phyloP scores from a whole-genome alignment of 139 green algal species.

The Limnomonas spitsbergensis region DNA sequence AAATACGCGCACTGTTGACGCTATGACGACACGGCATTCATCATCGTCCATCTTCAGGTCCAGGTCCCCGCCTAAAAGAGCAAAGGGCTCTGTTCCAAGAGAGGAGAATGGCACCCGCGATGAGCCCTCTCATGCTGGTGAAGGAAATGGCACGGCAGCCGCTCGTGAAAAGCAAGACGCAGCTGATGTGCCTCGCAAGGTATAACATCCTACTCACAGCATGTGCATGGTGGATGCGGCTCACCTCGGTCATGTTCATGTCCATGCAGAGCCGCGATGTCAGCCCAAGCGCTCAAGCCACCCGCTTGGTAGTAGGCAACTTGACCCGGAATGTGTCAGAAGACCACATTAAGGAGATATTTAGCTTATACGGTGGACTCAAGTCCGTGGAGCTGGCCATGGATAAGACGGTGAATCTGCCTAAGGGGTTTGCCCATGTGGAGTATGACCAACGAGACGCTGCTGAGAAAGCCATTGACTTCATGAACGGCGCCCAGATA shows the following conservation, averaged over 20 bases:
- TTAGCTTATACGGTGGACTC: conserved; percentile 68
- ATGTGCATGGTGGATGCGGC: no score
- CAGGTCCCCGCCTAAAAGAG: conserved; percentile 12
- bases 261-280: not conserved
- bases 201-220: no score
- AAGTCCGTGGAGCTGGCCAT: conserved; percentile 60
- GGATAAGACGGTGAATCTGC: conserved; percentile 67
- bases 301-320: conserved; percentile 62
- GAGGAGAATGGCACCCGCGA: no score
- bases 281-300: not conserved
- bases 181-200: no score
- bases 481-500: conserved; percentile 84
- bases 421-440: conserved; percentile 79
- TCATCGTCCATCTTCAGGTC: conserved; percentile 10
- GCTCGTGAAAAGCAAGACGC: no score
- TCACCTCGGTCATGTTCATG: no score
- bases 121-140: no score
- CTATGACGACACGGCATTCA: no score
- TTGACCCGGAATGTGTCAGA: conserved; percentile 81
- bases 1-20: no score
- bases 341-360: conserved; percentile 80
- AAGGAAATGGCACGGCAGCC: no score
- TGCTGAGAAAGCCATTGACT: conserved; percentile 70
- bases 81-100: no score
- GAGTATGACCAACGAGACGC: conserved; percentile 60